Base-by-base conservation (phyloP, 2,329 filamentous ascomycete species). In the Fusarium temperatum region DNA sequence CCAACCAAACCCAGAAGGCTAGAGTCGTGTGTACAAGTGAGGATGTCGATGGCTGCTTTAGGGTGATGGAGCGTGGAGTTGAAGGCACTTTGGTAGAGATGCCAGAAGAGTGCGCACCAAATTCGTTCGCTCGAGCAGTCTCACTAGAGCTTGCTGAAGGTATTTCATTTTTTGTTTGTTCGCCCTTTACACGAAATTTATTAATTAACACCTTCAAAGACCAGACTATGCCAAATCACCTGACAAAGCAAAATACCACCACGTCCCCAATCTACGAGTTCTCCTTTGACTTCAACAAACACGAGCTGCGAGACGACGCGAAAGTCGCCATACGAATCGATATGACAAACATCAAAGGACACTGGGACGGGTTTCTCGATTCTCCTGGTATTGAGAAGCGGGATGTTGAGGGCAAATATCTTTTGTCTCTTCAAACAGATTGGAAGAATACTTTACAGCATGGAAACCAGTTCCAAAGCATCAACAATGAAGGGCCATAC, bases 1-100 rank as follows among this genome's bases (percentile, higher is more conserved):
- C 28, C 8, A 45, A 38, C 6, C 84, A 71, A 26, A 39, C 30
- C 4, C 68, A 45, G 20, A 60, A 18, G 12, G 64, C 55, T 11
- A 56, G 65, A 32, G 68, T 71, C 35, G 48, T 44, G 5, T 71
- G 68, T 38, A 8, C 60, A 4, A 56, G 32, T 20, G 8, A 68
- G 9, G 55, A 71, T 9, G 44, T 68, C 1, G 55, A 61, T 22
- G 65, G 60, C 0, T 65, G 68, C 38, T 71, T 42, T 14, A 50
- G 18, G 38, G 14, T 71, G 4, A 61, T 15, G 39, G 65, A 71
- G 14, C 47, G 48, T 18, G 65, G 68, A 13, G 60, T 68, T 2
- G 12, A 65, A 11, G 68, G 65, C 2, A 71, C 68, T 3, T 18
- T 68, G n/a, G 50, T 71, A 3, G 65, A 65, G 45, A 71, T 71